A percentile compares a stretch with the other conserved stretches of the same genome.
Conservation (phyloP, 2,329 filamentous ascomycete genomes). For the Alternaria gaisen region DNA sequence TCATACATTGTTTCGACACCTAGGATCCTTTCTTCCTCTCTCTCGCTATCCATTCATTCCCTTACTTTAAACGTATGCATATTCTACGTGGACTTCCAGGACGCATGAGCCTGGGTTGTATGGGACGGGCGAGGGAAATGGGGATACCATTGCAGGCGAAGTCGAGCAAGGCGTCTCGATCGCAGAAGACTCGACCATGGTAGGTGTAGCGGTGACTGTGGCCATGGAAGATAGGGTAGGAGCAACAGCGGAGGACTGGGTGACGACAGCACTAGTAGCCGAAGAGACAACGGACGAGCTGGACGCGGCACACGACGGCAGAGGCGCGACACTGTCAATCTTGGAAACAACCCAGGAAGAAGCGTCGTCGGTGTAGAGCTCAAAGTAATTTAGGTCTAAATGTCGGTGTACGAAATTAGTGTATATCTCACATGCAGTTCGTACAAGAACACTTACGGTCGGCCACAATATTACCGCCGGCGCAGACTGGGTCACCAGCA, state of each 20-base stretch:
- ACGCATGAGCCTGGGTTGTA: slow-evolving; percentile 20
- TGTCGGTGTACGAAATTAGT: slow-evolving; percentile 43
- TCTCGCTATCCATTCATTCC: too few relatives aligned
- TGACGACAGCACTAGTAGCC: slow-evolving; percentile 27
- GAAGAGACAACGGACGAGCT: slow-evolving; percentile 21
- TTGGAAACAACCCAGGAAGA: slow-evolving; percentile 35
- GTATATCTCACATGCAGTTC: too few relatives aligned
- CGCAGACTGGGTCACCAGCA: slow-evolving; percentile 69
- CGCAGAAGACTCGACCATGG: slow-evolving; percentile 5
- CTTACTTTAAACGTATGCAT: slow-evolving; percentile 10
- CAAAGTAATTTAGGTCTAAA: slow-evolving; percentile 66
- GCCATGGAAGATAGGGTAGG: slow-evolving; percentile 18
- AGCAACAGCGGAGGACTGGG: slow-evolving; percentile 24
- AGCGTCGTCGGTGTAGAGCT: slow-evolving; percentile 33
- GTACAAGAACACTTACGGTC: too few relatives aligned
- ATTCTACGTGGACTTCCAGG: slow-evolving; percentile 19
- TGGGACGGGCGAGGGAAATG: slow-evolving; percentile 17
- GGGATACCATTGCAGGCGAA: slow-evolving; percentile 18
- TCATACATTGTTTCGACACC: background rate
- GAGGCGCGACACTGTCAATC: slow-evolving; percentile 30
- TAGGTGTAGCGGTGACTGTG: background rate
- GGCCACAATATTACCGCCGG: slow-evolving; percentile 59
- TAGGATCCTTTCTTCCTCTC: too few relatives aligned
- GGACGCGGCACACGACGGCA: slow-evolving; percentile 23
- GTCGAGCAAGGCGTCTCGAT: slow-evolving; percentile 18